These are phyloP conservation scores for Penicillium sp. DNA, from an alignment of 2,329 filamentous ascomycete species.

Conservation along the genomic window DNA sequence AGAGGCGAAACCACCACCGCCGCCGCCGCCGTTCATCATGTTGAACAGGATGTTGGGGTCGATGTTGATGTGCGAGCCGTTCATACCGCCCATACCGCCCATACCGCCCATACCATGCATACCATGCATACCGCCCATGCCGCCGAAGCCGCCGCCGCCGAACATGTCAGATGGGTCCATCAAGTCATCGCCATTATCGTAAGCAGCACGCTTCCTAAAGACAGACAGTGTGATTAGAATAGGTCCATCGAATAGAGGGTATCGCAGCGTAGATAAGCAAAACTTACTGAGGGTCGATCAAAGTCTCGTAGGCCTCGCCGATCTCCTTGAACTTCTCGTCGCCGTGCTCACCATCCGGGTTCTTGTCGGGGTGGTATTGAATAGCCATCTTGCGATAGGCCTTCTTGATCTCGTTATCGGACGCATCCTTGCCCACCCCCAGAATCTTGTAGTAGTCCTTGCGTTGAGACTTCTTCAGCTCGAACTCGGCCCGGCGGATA, in stretches of 20 bases:
- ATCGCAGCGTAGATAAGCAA: neutral
- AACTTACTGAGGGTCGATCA: conserved; percentile 90
- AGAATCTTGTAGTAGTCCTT: conserved; percentile 99
- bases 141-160: conserved; percentile 60
- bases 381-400: conserved; percentile 96
- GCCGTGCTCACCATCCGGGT: conserved; percentile 75
- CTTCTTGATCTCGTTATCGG: conserved; percentile 88
- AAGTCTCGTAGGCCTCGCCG: conserved; percentile 92
- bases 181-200: conserved; percentile 91
- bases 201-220: conserved; percentile 79
- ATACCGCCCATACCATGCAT: conserved; percentile 57
- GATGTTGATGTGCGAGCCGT: conserved; percentile 61
- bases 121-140: conserved; percentile 60
- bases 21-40: conserved; percentile 74
- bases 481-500: conserved; percentile 85
- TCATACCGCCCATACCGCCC: conserved; percentile 66
- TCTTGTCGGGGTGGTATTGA: conserved; percentile 96
- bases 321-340: conserved; percentile 98
- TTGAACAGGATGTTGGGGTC: conserved; percentile 80
- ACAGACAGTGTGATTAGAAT: conserved; percentile 11
- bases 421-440: conserved; percentile 82
- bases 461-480: conserved; percentile 95
- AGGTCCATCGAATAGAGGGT: neutral
- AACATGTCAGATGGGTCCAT: conserved; percentile 89
- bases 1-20: conserved; percentile 51